Conservation (phyloP, 176 grass and related monocot species). For the Echinochloa phyllopogon region DNA sequence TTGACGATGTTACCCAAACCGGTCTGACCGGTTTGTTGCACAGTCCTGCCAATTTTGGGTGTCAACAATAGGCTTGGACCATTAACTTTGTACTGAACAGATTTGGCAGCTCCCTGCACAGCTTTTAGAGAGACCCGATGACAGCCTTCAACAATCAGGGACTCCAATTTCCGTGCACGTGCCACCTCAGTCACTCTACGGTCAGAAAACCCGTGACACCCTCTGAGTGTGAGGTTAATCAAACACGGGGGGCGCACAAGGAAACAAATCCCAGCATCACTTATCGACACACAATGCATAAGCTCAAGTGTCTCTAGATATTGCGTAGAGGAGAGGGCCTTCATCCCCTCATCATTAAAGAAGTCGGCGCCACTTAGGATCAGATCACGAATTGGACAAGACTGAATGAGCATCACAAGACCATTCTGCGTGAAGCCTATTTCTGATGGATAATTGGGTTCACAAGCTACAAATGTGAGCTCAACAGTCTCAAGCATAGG, state of each 20-base stretch:
- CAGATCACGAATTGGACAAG: conserved; percentile 51
- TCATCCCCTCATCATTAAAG: conserved; percentile 51
- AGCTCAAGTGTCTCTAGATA: conserved; percentile 60
- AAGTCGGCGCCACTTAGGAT: conserved; percentile 39
- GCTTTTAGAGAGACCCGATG: conserved; percentile 46
- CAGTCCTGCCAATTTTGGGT: too few species aligned
- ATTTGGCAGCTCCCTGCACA: conserved; percentile 45
- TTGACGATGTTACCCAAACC: too few species aligned
- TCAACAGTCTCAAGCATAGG: conserved; percentile 56
- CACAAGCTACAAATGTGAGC: conserved; percentile 35
- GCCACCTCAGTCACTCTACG: conserved; percentile 34
- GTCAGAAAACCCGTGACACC: conserved; percentile 49
- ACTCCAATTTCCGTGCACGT: conserved; percentile 48
- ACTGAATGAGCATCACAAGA: conserved; percentile 46
- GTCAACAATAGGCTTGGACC: background rate
- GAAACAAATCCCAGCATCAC: conserved; percentile 47
- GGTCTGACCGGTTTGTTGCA: too few species aligned
- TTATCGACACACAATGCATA: conserved; percentile 29
- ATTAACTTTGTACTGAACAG: conserved; percentile 27
- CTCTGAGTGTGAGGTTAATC: conserved; percentile 43
- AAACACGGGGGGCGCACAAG: conserved; percentile 24
- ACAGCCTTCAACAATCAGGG: conserved; percentile 44
- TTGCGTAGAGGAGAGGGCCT: conserved; percentile 36
- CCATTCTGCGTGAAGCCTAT: conserved; percentile 50
- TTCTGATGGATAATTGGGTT: background rate